phyloP scores from a whole-genome alignment of 129 eudicot species.

The Helianthus annuus region HanXRQr2.0-SUNRISE NC_035433.2:139817869-139818368 shows the following conservation, averaged over 20 bases:
- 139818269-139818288: not conserved
- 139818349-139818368: too few species aligned
- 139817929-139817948: slow-evolving; percentile 7
- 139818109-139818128: slow-evolving; percentile 32
- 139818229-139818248: slow-evolving; percentile 10
- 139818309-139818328: too few species aligned
- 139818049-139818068: slow-evolving; percentile 2
- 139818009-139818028: slow-evolving; percentile 1
- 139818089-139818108: slow-evolving; percentile 30
- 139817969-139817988: slow-evolving; percentile 17
- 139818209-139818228: not conserved
- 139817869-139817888: not conserved
- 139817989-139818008: slow-evolving; percentile 3
- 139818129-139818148: slow-evolving; percentile 17
- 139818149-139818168: not conserved
- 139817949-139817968: not conserved
- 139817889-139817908: slow-evolving; percentile 6
- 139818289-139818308: not conserved
- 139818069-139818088: slow-evolving; percentile 22
- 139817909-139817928: not conserved
- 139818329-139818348: too few species aligned
- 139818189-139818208: slow-evolving; percentile 16
- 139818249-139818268: slow-evolving; percentile 11
- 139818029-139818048: not conserved
- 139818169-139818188: slow-evolving; percentile 20